Evolutionary conservation across 176 grass and related monocot genomes (phyloP).

Genomic region (Tillandsia fasciculata): DNA sequence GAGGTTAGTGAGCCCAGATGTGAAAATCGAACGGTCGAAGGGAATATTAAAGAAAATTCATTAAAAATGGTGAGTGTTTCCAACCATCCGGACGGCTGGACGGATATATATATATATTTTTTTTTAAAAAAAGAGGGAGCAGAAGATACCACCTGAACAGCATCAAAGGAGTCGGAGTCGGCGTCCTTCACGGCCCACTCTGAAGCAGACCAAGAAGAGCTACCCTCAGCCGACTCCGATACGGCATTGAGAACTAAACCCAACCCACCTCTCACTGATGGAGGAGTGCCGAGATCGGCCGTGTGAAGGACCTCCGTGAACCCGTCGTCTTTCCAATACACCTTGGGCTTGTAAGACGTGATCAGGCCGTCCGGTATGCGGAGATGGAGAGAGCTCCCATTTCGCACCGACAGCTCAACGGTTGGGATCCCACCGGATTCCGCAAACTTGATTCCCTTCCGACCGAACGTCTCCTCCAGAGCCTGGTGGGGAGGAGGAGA

Average conservation of each 20-base stretch:
- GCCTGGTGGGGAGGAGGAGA: conserved; percentile 29
- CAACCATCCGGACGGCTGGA: too few species aligned
- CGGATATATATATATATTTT: too few species aligned
- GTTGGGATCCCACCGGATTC: conserved; percentile 37
- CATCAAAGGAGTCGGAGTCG: conserved; percentile 80
- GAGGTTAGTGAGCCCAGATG: too few species aligned
- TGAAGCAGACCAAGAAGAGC: conserved; percentile 31
- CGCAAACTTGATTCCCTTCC: conserved; percentile 71
- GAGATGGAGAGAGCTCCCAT: conserved; percentile 69
- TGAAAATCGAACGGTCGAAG: too few species aligned
- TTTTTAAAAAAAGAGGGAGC: too few species aligned
- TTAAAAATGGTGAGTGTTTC: too few species aligned
- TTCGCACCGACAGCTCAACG: conserved; percentile 69
- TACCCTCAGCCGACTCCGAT: conserved; percentile 14
- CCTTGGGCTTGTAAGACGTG: conserved; percentile 89
- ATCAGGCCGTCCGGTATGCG: conserved; percentile 65
- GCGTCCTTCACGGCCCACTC: conserved; percentile 61
- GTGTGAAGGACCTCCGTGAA: conserved; percentile 82
- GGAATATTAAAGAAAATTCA: too few species aligned
- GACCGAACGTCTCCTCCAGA: conserved; percentile 75
- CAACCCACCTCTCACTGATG: conserved; percentile 44
- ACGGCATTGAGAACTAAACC: conserved; percentile 65
- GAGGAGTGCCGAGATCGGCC: conserved; percentile 1
- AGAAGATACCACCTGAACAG: conserved; percentile 60
- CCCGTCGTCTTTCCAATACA: conserved; percentile 74